Evolutionary conservation across 345 rosid species (phyloP), one percentile per base, ranked within the genome.

Genomic region (Raphanus sativus): DNA sequence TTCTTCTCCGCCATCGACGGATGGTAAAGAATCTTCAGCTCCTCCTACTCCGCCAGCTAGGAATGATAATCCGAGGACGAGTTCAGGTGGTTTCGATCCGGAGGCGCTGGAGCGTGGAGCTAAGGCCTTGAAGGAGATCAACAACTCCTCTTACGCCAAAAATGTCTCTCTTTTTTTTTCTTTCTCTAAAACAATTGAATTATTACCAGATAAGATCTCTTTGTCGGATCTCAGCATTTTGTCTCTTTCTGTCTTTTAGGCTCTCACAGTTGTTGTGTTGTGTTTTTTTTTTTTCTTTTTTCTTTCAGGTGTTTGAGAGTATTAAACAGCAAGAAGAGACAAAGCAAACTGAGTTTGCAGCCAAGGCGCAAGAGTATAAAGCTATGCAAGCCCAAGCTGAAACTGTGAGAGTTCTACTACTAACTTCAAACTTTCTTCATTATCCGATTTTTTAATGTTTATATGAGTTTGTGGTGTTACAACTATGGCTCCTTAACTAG

Each of bases 21-120:
- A n/a, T n/a, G n/a, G n/a, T n/a, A n/a, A n/a, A n/a, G n/a, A 77
- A 38, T 58, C 89, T 59, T 34, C 81, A 36, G 75, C 80, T 26
- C 48, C 81, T 58, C n/a, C n/a, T n/a, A n/a, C n/a, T n/a, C 65
- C 84, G 65, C 84, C 68, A 74, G 86, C 78, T 54, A 75, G 97
- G 55, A 95, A 90, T 74, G 88, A 88, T 73, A 80, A 89, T 63
- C 97, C 99, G 7, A 84, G 96, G 84, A 94, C 98, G 4, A 82
- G 88, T 4, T 89, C 98, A 1, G 84, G 91, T 32, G 99, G 99
- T 13, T 92, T 95, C 62, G 96, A 95, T 77, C 99, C 98, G 0
- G 90, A 89, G 87, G 90, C 99, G 5, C 80, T 95, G 62, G 99
- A 92, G 84, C 86, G 91, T 24, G 98, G 98, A 4, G 99, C 92